Percentiles rank a stretch among this genome's conserved stretches.
Conservation (phyloP, 108 stramenopile species). For the Bacterosira constricta region DNA sequence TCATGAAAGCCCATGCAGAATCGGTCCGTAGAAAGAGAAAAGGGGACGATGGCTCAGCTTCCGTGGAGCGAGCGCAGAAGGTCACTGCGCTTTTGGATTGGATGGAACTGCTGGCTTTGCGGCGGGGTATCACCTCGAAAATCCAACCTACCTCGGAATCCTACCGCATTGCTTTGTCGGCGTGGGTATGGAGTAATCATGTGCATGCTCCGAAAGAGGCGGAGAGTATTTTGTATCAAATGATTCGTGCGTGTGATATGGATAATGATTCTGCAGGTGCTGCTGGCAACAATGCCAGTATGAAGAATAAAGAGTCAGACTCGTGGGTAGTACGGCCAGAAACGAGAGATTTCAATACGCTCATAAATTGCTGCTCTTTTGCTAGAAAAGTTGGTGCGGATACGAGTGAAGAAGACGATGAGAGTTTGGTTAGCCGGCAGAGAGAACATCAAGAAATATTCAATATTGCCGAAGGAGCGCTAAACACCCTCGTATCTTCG, state of each 20-base stretch:
- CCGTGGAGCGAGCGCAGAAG: conserved; percentile 26
- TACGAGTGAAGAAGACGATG: conserved; percentile 18
- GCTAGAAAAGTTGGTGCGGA: conserved; percentile 27
- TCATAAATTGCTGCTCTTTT: conserved; percentile 47
- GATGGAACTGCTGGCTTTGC: conserved; percentile 40
- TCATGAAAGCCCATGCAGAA: conserved; percentile 48
- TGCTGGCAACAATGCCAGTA: background rate
- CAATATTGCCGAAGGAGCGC: conserved; percentile 23
- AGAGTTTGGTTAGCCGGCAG: conserved; percentile 5
- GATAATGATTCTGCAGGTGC: background rate
- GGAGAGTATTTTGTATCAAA: conserved; percentile 31
- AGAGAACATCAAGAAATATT: conserved; percentile 19
- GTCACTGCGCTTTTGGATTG: conserved; percentile 35
- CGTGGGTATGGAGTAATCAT: conserved; percentile 52
- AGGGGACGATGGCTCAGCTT: conserved; percentile 3
- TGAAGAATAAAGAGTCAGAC: background rate
- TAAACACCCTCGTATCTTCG: conserved; percentile 26
- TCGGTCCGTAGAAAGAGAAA: conserved; percentile 20
- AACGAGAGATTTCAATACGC: conserved; percentile 43
- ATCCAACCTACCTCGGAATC: conserved; percentile 38
- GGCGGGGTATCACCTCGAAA: conserved; percentile 23
- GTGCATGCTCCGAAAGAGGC: conserved; percentile 38
- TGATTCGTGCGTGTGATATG: conserved; percentile 34
- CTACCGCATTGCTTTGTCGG: conserved; percentile 34
- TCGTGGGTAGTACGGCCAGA: conserved; percentile 22